Evolutionary conservation across 2,329 filamentous ascomycete species (phyloP), one percentile per base, ranked within the genome.

Genomic region (Phialocephala subalpina): DNA sequence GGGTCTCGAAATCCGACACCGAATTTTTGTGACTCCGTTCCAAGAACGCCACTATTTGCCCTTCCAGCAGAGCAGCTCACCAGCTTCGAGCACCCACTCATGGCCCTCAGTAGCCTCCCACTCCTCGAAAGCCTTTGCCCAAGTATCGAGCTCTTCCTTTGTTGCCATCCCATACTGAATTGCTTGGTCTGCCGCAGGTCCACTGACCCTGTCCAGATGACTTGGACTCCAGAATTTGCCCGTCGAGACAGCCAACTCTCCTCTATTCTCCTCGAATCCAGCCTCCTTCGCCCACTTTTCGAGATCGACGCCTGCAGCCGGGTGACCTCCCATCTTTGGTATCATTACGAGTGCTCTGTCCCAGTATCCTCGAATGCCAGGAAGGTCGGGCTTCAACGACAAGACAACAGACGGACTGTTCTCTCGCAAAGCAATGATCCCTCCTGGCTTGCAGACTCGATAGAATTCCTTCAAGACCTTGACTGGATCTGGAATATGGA

Each of bases 401-500:
- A 63, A 18, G 14, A 66, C 29, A 18, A 42, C 40, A 1, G 36
- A 22, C 12, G 53, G 38, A 16, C 60, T 63, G 1, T 59, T 57
- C 61, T 86, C 84, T 0, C 82, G 76, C 1, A 76, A 74, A 0
- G 84, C 86, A 20, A 90, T 75, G 3, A 88, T 77, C 1, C 86
- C 87, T 6, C 83, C 84, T 4, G 77, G 75, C 70, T 84, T 86
- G 38, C 79, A 77, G 2, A 89, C 83, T 0, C 84, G 80, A 12
- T 81, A 79, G 82, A 89, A 85, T 69, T 86, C 84, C 25, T 77
- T 75, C 65, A 89, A 75, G 2, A 84, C 82, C 1, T 74, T 72
- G 0, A 85, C 75, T 0, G 86, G 85, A 63, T 85, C 79, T 20
- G 77, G 74, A 2, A 89, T 76, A 74, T 90, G 87, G 68, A 84